Base-by-base conservation (phyloP, 2,329 filamentous ascomycete species). In the Xylogone sp. region DNA sequence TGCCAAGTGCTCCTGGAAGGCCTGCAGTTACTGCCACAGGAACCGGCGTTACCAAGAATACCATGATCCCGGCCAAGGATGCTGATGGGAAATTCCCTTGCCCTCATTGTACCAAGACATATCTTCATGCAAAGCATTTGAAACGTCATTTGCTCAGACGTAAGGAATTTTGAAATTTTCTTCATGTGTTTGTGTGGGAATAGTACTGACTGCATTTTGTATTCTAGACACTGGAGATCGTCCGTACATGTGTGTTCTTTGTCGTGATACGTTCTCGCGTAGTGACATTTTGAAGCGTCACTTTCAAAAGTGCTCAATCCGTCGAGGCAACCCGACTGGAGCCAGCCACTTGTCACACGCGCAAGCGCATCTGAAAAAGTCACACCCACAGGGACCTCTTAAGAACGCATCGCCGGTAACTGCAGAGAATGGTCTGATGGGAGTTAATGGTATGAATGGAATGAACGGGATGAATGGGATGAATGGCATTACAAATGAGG, bases 251-350 rank as follows among this genome's bases (percentile, higher is more conserved):
- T 99, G 94, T 74, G 90, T 96, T 59, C 79, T 99, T 48, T 99
- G 94, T 78, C 91, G 94, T 70, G 94, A 97, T 72, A 97, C 92
- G 29, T 99, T 99, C 73, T 96, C 90, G 46, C 87, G 94, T 69
- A 96, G 91, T 78, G 94, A 99, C 68, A 97, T 99, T 59, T 76
- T 99, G 65, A 99, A 99, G 79, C 90, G 94, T 59, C 94, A 99
- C 75, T 99, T 97, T 74, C 92, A 97, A 72, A 99, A 99, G 77
- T 99, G 94, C 75, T 97, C 94, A 39, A 90, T 97, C 59, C 86
- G 94, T 64, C 87, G 94, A 68, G 94, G 94, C 53, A 97, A 97
- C 73, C 93, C 94, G 50, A 96, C 91, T 16, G 92, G 92, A 62
- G 90, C 90, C 57, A 96, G 89, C 66, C 94, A 99, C 75, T 73